Evolutionary conservation across 257 asterid genomes (phyloP), one percentile per base, ranked within the genome.

Genomic region (Solanum tarapatanum): DNA sequence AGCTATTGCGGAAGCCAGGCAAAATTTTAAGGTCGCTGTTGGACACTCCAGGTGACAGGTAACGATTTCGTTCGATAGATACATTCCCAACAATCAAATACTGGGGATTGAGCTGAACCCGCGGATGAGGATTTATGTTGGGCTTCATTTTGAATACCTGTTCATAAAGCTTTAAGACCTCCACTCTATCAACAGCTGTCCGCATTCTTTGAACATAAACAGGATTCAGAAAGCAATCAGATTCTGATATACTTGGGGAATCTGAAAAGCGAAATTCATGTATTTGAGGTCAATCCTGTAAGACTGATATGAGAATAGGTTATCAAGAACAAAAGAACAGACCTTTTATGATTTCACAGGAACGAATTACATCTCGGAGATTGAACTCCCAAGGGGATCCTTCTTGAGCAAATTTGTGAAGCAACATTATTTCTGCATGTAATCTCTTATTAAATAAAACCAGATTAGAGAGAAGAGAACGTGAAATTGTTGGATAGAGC

Each of bases 381-480:
- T 97, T 97, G 91, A 97, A 97, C 93, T 97, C 99, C 99, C 99
- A 97, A 32, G 99, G 99, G 89, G 98, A 95, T 90, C 99, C 99
- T 83, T 92, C 94, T 89, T 93, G 98, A 88, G 94, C 99, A 83
- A 97, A 97, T 75, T 93, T 95, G 88, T 90, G 94, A 89, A 89
- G 51, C 41, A 93, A 24, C 99, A 97, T 95, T 23, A 93, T 95
- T 45, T 97, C 98, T 88, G 92, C 93, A 88, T 94, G 95, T 79
- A 97, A 90, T 88, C 92, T 92, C 90, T 93, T 95, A 90, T 97
- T 97, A 84, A 97, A 94, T 60, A 37, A 83, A 86, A 97, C 93
- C 91, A 97, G 90, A 87, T 95, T 95, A 77, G 32, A 41, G 66
- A 95, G 92, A 83, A 94, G 91, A 66, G 92, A 68, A 87, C 83